Base-by-base conservation (phyloP, 1,284 basidiomycete species). In the Takashimella tepidaria region DNA sequence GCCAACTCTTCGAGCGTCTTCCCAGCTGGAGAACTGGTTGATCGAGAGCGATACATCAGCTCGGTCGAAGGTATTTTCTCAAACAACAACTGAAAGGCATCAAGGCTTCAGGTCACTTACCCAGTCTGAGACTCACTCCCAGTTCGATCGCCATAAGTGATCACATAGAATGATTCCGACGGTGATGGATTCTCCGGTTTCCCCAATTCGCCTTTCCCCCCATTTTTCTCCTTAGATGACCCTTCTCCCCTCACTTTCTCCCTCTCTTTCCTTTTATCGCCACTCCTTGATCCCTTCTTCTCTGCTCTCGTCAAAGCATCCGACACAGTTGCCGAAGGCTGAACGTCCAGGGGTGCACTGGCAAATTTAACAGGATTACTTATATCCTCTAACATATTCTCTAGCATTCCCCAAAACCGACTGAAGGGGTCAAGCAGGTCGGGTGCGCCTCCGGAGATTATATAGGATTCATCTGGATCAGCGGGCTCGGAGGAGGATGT, bases 341-440 rank as follows among this genome's bases (percentile, higher is more conserved):
- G 58, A 49, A 45, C 45, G 41, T 60, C 67, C 24, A 72, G 40
- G 2, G 72, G 67, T 3, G 66, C 66, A 43, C 59, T 63, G 19
- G 73, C 69, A 47, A 75, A 75, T 4, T 37, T 37, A 16, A 37
- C 31, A 1, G 76, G 74, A 49, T 73, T 70, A 40, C 66, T 68
- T 22, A 75, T 72, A 47, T 74, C 69, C 19, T 75, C 73, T 25
- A 73, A 50, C 60, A 69, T 69, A 45, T 70, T 74, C 51, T 77
- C 74, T 20, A 77, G 56, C 59, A 70, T 70, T 6, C 68, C 72
- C 76, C 76, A 77, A 57, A 77, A 77, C n/a, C 72, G 54, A 1
- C 59, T 62, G 56, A 76, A 77, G 4, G 74, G 74, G 51, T 77
- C 75, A 1, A 66, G 50, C 0, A 67, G 64, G 37, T 73, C 71